Base-by-base conservation (phyloP, 371 early-diverging fungal species). In the Mortierella sp. region DNA sequence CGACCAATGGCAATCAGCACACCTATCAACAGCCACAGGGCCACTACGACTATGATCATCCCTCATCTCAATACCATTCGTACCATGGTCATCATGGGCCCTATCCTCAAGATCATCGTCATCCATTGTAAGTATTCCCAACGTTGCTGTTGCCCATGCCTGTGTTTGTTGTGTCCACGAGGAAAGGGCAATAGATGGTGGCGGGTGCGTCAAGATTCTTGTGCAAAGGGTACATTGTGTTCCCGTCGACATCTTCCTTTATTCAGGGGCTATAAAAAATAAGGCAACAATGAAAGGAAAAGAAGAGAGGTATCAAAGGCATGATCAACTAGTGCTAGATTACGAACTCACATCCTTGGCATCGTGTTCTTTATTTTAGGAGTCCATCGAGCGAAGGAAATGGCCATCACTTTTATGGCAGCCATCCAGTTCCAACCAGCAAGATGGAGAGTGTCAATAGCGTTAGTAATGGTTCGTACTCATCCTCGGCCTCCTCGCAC, bases 101-200 rank as follows among this genome's bases (percentile, higher is more conserved):
- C 48, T 47, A 60, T 24, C 49, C 72, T 25, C 72, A 72, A 34
- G 72, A 72, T 28, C 66, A 63, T 21, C 64, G 66, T 45, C 71
- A 72, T 46, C 72, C 72, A 24, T 22, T 72, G 72, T 72, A 72
- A 72, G 72, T 67, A 21, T 28, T 45, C 37, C 19, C 34, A 59
- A n/a, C 19, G 27, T 19, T n/a, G 31, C 40, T 1, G 2, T 31
- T 60, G n/a, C 39, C 19, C 44, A 45, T 25, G 31, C 14, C 17
- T 48, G 16, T 37, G n/a, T 24, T 21, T 39, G 19, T 61, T 54
- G 50, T 63, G 50, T 52, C 52, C 60, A 49, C n/a, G 52, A 19
- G 53, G 39, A 34, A 22, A 19, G 37, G 48, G n/a, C 10, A 24
- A 27, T 34, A n/a, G 49, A 24, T 21, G 41, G 46, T 41, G 54